Conservation (phyloP, 2,329 filamentous ascomycete species). For the Aspergillus sp. region DNA sequence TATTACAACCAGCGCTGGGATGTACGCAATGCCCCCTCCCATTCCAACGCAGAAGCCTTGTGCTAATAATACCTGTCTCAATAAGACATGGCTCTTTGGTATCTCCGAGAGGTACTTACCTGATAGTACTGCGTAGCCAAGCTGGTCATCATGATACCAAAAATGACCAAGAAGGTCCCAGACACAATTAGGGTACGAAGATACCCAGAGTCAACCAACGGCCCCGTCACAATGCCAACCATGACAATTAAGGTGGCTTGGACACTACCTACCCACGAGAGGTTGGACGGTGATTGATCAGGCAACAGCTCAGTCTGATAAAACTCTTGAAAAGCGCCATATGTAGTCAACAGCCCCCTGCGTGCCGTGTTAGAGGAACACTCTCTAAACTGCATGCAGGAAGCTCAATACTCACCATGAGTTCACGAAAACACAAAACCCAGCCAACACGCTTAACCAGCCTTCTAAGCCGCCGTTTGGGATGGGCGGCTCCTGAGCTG, state of each 20-base stretch:
- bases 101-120: conserved; percentile 6
- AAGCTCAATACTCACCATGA: conserved; percentile 24
- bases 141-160: conserved; percentile 31
- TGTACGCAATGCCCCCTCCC: conserved; percentile 31
- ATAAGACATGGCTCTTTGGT: neutral
- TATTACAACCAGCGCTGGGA: conserved; percentile 29
- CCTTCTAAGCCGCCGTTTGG: conserved; percentile 26
- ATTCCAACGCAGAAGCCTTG: conserved; percentile 39
- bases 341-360: conserved; percentile 45
- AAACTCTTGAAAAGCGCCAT: conserved; percentile 50
- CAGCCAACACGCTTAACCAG: conserved; percentile 28
- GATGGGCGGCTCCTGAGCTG: conserved; percentile 6
- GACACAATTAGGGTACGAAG: conserved; percentile 38
- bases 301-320: conserved; percentile 41
- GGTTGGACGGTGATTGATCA: conserved; percentile 36
- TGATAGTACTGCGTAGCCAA: conserved; percentile 28
- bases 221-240: conserved; percentile 48
- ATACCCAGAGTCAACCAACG: conserved; percentile 48
- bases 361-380: neutral
- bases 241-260: conserved; percentile 48
- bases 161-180: conserved; percentile 40
- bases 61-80: conserved; percentile 41
- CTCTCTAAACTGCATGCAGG: neutral
- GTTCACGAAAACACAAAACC: conserved; percentile 33
- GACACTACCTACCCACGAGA: conserved; percentile 50